Evolutionary conservation across 805 yeast species (phyloP).

Genomic region (Starmerella vaccinii): DNA sequence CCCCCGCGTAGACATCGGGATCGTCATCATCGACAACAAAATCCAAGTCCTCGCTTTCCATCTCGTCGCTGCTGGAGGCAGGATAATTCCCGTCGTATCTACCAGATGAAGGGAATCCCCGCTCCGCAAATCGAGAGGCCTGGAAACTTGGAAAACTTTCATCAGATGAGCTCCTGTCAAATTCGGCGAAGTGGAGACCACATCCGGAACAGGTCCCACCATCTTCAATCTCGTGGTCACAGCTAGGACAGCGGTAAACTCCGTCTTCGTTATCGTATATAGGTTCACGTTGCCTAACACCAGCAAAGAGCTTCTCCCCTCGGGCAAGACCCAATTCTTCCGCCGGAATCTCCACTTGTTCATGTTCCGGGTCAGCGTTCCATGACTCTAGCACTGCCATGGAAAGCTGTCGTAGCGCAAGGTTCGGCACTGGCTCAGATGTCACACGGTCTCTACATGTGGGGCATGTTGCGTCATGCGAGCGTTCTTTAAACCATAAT

Average conservation of each 20-base stretch:
- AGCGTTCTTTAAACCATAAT: constrained; percentile 26
- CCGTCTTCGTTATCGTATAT: constrained; percentile 50
- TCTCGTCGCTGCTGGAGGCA: constrained; percentile 8
- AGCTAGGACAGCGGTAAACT: constrained; percentile 53
- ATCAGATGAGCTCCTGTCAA: constrained; percentile 5
- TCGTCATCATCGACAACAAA: constrained; percentile 9
- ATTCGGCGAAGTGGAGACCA: constrained; percentile 30
- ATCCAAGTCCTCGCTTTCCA: constrained; percentile 6
- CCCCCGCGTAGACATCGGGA: neutral
- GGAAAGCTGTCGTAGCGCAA: constrained; percentile 19
- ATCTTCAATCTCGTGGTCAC: constrained; percentile 64
- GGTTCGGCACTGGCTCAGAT: constrained; percentile 17
- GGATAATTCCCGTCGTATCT: neutral
- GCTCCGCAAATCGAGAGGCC: neutral
- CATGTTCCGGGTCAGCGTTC: constrained; percentile 6
- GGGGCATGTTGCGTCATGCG: constrained; percentile 21
- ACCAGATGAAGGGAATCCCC: neutral
- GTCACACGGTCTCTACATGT: constrained; percentile 20
- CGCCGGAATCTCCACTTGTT: neutral
- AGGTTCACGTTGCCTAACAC: constrained; percentile 24
- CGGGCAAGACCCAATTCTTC: neutral
- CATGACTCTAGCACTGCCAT: constrained; percentile 16
- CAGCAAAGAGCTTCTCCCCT: constrained; percentile 3
- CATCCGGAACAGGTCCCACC: constrained; percentile 43
- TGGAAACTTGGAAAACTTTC: constrained; percentile 5